Conservation (phyloP, 2,329 filamentous ascomycete species). For the Apiospora rasikravindrae region DNA sequence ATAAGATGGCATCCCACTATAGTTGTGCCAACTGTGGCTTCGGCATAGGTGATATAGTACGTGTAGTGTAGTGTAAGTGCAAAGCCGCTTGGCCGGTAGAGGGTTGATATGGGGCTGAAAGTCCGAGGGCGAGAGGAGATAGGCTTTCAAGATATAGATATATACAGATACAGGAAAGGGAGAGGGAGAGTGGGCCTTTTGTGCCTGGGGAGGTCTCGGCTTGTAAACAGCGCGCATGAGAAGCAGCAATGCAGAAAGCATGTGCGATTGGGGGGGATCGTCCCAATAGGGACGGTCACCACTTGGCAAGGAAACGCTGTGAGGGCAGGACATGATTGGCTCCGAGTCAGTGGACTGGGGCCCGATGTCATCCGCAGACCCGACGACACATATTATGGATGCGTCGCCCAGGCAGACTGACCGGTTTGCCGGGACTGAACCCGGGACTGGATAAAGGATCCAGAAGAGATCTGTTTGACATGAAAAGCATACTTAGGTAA, state of each 20-base stretch:
- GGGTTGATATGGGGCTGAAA: neutral
- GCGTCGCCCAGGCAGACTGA: constrained; percentile 32
- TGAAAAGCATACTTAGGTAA: constrained; percentile 1
- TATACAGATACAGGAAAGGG: neutral
- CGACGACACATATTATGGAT: constrained; percentile 33
- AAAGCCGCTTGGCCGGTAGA: constrained; percentile 22
- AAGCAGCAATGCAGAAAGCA: constrained; percentile 1
- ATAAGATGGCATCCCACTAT: constrained; percentile 77
- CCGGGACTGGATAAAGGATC: constrained; percentile 10
- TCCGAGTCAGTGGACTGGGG: constrained; percentile 28
- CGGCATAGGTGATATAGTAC: constrained; percentile 24
- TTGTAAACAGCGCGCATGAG: neutral
- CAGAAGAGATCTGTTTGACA: constrained; percentile 21
- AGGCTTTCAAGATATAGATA: constrained; percentile 1
- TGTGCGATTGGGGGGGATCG: constrained; percentile 1
- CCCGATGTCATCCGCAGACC: constrained; percentile 39
- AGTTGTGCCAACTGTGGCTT: constrained; percentile 30
- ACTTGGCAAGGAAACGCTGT: constrained; percentile 3
- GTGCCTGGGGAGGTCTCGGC: constrained; percentile 1
- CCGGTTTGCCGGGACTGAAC: constrained; percentile 31
- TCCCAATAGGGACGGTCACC: constrained; percentile 4
- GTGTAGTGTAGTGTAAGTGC: constrained; percentile 19
- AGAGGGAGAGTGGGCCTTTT: constrained; percentile 8
- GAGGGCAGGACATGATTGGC: constrained; percentile 33
- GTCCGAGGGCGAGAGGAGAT: constrained; percentile 10